Evolutionary conservation across 805 yeast species (phyloP).

Genomic region (Schwanniomyces sp.): DNA sequence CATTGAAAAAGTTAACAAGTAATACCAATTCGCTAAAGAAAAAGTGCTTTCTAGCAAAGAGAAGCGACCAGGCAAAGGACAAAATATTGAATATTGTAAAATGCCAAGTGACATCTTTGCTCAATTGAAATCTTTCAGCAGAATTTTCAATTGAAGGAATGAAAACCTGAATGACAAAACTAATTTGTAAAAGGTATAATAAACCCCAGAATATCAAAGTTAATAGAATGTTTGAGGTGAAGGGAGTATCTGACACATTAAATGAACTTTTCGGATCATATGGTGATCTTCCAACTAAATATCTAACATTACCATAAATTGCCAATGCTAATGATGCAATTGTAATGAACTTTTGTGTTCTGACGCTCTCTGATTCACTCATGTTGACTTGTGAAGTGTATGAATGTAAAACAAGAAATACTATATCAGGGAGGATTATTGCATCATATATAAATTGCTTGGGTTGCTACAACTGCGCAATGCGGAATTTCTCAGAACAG

Average conservation of each 20-base stretch:
- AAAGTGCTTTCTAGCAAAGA: conserved; percentile 61
- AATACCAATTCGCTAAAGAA: conserved; percentile 58
- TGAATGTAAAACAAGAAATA: neutral
- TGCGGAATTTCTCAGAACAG: too few relatives aligned
- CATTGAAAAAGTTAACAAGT: conserved; percentile 58
- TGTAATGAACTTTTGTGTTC: conserved; percentile 44
- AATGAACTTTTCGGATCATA: conserved; percentile 47
- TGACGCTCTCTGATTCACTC: neutral
- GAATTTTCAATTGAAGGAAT: conserved; percentile 24
- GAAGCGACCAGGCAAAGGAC: conserved; percentile 61
- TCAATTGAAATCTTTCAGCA: conserved; percentile 20
- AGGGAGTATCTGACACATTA: conserved; percentile 65
- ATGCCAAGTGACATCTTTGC: conserved; percentile 54
- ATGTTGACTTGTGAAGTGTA: neutral
- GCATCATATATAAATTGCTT: neutral
- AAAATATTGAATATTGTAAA: conserved; percentile 61
- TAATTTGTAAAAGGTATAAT: conserved; percentile 51
- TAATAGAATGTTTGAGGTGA: conserved; percentile 55
- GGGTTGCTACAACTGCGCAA: neutral
- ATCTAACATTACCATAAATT: conserved; percentile 53
- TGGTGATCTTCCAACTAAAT: conserved; percentile 56
- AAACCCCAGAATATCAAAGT: conserved; percentile 59
- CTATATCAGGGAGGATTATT: too few relatives aligned
- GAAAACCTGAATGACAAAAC: conserved; percentile 48
- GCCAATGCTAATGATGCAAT: conserved; percentile 57